Evolutionary conservation across 805 yeast species (phyloP), one percentile per base, ranked within the genome.

Genomic region (Saturnispora saitoi): DNA sequence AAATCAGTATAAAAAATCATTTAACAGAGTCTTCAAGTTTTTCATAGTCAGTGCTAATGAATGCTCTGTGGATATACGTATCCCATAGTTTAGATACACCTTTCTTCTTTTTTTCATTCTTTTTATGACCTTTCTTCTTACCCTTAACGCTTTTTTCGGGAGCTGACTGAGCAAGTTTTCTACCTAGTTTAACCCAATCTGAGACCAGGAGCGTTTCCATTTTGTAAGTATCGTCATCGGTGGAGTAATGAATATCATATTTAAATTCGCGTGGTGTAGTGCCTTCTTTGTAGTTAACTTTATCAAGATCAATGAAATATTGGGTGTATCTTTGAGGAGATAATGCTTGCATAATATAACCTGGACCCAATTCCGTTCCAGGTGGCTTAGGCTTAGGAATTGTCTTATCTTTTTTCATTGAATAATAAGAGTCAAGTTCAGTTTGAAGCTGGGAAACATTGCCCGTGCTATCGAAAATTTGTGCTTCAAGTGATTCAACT

Each of bases 311-410:
- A n/a, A 81, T 73, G 61, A 69, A 87, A 61, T 82, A 86, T 60
- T 86, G 95, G 1, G 79, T 79, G 64, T 81, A 88, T 51, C 78
- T 69, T 36, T 76, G 73, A 0, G 95, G 95, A 0, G 91, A 72
- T 55, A 85, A 85, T 30, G 79, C 60, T 66, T 86, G 95, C 2
- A 81, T 76, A 2, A 67, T 65, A 60, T 82, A 86, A 0, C 83
- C 96, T 2, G 95, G 96, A 0, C 96, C 96, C 34, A 81, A 61
- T 1, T 76, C 71, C 19, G 68, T 49, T 12, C 65, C 61, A 2
- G 54, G 56, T 4, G 93, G 91, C 76, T 72, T 82, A 42, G 65
- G 68, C 46, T 69, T 76, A 36, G 73, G 95, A 70, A 68, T 75
- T 0, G 91, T 77, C 48, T 74, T 78, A 63, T 86, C 95, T 20